A percentile compares a stretch with the other conserved stretches of the same genome.
phyloP scores from a whole-genome alignment of 164 flowering plant species.

The Umbellularia californica region DNA sequence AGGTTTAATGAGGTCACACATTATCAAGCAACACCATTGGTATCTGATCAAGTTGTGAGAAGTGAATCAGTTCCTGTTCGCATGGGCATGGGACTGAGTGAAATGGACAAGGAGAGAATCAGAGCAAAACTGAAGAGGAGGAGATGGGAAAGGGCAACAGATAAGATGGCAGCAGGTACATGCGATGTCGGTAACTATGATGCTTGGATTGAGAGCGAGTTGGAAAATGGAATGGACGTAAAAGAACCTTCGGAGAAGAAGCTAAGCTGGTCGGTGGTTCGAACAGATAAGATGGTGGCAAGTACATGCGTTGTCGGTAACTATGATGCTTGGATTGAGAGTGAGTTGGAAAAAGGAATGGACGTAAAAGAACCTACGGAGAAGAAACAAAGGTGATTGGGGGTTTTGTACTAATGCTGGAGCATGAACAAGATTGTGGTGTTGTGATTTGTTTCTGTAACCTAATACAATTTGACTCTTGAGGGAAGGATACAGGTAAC shows the following conservation, averaged over 20 bases:
- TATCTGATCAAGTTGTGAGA: conserved; percentile 11
- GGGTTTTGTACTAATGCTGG: neutral
- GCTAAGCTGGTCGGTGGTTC: conserved; percentile 14
- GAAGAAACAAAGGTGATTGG: conserved; percentile 24
- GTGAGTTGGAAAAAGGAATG: conserved; percentile 48
- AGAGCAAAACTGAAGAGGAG: conserved; percentile 34
- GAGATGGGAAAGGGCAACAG: conserved; percentile 16
- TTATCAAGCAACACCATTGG: conserved; percentile 7
- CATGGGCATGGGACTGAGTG: conserved; percentile 10
- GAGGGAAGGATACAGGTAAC: neutral
- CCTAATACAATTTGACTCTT: too few relatives aligned
- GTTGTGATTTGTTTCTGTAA: neutral
- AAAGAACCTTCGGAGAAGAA: conserved; percentile 22
- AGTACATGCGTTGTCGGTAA: conserved; percentile 12
- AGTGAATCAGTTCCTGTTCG: conserved; percentile 19
- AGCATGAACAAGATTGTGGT: neutral
- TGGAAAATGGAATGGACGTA: conserved; percentile 40
- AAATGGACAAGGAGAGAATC: conserved; percentile 30
- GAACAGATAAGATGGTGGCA: conserved; percentile 8
- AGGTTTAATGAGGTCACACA: conserved; percentile 16
- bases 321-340: conserved; percentile 42
- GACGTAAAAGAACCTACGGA: conserved; percentile 19
- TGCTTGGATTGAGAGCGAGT: conserved; percentile 47
- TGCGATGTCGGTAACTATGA: conserved; percentile 22
- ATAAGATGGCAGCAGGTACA: conserved; percentile 7